Evolutionary conservation across 1,139 yeast genomes (phyloP).

Genomic region (Kluyveromyces sp.): DNA sequence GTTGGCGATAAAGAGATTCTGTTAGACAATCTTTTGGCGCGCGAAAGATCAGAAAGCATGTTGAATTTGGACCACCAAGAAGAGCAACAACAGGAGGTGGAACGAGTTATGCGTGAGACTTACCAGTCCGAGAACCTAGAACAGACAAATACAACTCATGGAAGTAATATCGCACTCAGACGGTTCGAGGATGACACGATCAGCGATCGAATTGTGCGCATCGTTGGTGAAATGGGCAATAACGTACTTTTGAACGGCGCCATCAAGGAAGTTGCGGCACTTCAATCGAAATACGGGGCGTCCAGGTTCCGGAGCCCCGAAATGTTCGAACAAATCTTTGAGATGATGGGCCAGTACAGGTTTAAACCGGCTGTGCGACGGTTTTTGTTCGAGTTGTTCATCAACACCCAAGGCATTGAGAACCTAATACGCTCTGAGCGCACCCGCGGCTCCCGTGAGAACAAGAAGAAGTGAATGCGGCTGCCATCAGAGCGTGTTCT

Average conservation of each 20-base stretch:
- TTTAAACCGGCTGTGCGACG: conserved; percentile 59
- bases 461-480: conserved; percentile 12
- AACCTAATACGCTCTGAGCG: conserved; percentile 39
- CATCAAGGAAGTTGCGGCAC: conserved; percentile 49
- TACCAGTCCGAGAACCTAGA: not conserved
- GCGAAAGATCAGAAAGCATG: not conserved
- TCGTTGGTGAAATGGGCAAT: conserved; percentile 57
- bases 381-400: conserved; percentile 63
- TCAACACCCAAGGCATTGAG: conserved; percentile 52
- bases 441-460: conserved; percentile 16
- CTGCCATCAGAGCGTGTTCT: no score
- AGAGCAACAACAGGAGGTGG: conserved; percentile 4
- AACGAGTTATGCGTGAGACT: conserved; percentile 2
- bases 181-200: conserved; percentile 33
- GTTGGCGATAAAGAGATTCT: conserved; percentile 1
- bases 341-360: conserved; percentile 58
- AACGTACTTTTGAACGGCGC: conserved; percentile 61
- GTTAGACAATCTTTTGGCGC: conserved; percentile 1
- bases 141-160: not conserved
- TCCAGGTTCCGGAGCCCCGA: conserved; percentile 48
- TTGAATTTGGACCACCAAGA: conserved; percentile 4
- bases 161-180: not conserved
- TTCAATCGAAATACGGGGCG: conserved; percentile 48
- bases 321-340: conserved; percentile 54
- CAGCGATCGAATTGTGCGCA: conserved; percentile 44